Percentiles rank a stretch among this genome's conserved stretches.
phyloP scores from a whole-genome alignment of 2,329 filamentous ascomycete genomes.

The Bipolaris zeicola region DNA sequence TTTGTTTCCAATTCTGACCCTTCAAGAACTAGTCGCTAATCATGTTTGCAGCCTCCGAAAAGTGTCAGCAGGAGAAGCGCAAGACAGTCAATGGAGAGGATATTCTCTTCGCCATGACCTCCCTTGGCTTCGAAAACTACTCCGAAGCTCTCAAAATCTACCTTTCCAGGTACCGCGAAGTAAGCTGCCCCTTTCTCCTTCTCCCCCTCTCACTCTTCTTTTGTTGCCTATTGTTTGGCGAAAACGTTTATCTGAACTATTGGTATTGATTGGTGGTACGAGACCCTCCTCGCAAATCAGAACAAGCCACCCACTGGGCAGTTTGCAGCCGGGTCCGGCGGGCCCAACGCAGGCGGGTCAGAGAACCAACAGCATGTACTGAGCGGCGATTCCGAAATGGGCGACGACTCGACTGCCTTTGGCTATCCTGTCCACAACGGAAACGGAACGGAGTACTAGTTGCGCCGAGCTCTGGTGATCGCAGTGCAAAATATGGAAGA shows the following conservation, averaged over 20 bases:
- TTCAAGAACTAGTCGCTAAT: slow-evolving; percentile 6
- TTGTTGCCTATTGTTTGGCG: slow-evolving; percentile 47
- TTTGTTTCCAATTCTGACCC: neutral
- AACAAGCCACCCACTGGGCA: slow-evolving; percentile 59
- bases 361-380: slow-evolving; percentile 52
- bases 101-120: slow-evolving; percentile 98
- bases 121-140: slow-evolving; percentile 98
- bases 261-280: slow-evolving; percentile 59
- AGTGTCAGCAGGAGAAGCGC: slow-evolving; percentile 98
- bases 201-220: slow-evolving; percentile 33
- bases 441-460: slow-evolving; percentile 49
- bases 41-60: slow-evolving; percentile 78
- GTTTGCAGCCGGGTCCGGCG: slow-evolving; percentile 43
- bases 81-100: slow-evolving; percentile 99
- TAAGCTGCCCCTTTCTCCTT: slow-evolving; percentile 61
- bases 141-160: slow-evolving; percentile 98
- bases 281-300: slow-evolving; percentile 80
- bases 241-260: slow-evolving; percentile 56
- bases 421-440: slow-evolving; percentile 51
- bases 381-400: slow-evolving; percentile 52
- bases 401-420: slow-evolving; percentile 51
- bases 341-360: slow-evolving; percentile 43
- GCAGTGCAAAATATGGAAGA: neutral
- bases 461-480: slow-evolving; percentile 28
- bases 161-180: slow-evolving; percentile 95